Conservation (phyloP, 78 protist species). For the slime mould (Dictyostelium discoideum) region DNA sequence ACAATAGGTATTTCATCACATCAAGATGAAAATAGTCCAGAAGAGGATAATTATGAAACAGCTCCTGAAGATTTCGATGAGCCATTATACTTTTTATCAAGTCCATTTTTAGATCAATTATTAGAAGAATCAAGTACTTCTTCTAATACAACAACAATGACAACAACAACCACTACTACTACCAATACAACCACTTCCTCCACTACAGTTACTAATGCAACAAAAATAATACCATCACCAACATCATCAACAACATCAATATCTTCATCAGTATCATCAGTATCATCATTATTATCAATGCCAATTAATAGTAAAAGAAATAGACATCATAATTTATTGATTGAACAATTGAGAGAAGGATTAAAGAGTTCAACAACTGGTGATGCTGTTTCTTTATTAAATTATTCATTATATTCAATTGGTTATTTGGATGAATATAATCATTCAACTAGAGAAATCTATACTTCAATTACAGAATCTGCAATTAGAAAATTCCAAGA, state of each 20-base stretch:
- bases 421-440: conserved; percentile 47
- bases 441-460: background rate
- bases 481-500: conserved; percentile 56
- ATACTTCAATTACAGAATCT: conserved; percentile 20
- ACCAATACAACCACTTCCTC: background rate
- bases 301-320: conserved; percentile 2
- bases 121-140: conserved; percentile 4
- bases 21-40: conserved; percentile 21
- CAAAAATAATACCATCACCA: conserved; percentile 14
- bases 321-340: background rate
- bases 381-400: conserved; percentile 29
- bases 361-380: conserved; percentile 11
- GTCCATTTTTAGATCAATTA: conserved; percentile 24
- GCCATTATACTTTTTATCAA: conserved; percentile 27
- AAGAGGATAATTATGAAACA: conserved; percentile 58
- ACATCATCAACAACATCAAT: background rate
- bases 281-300: background rate
- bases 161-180: background rate
- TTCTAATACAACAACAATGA: background rate
- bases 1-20: background rate
- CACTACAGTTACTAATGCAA: background rate
- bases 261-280: background rate
- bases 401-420: conserved; percentile 23
- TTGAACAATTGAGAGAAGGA: conserved; percentile 58
- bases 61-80: conserved; percentile 77